Evolutionary conservation across 78 protist genomes (phyloP).

Genomic region (Dictyostelium discoideum): DNA sequence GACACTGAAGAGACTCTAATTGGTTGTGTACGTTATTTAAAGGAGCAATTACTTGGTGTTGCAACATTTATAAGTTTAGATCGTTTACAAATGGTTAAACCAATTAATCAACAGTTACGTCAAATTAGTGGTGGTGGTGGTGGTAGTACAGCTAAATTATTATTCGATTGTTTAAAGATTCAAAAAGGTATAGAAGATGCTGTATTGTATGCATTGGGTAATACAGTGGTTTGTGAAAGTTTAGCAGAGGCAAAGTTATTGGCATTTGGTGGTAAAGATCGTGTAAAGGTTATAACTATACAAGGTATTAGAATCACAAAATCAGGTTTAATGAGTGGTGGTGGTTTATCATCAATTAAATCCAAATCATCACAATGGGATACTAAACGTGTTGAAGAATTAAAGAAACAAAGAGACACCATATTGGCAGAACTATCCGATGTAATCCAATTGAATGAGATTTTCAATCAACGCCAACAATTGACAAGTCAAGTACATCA

Average conservation of each 20-base stretch:
- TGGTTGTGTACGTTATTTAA: conserved; percentile 92
- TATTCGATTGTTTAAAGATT: conserved; percentile 82
- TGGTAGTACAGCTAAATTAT: conserved; percentile 25
- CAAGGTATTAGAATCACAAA: conserved; percentile 95
- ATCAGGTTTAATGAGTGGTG: conserved; percentile 95
- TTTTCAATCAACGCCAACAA: conserved; percentile 11
- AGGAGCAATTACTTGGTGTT: conserved; percentile 86
- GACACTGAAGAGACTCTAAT: conserved; percentile 89
- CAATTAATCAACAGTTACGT: conserved; percentile 80
- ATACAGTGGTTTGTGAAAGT: conserved; percentile 93
- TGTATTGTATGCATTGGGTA: conserved; percentile 92
- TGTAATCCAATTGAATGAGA: not conserved
- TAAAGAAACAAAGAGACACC: conserved; percentile 60
- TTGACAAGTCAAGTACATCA: not conserved
- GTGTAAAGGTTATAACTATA: conserved; percentile 87
- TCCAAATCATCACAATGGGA: conserved; percentile 66
- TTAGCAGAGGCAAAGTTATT: conserved; percentile 88
- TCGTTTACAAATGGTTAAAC: conserved; percentile 59
- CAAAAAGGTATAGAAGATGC: conserved; percentile 81
- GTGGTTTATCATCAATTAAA: conserved; percentile 76
- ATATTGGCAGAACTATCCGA: conserved; percentile 10
- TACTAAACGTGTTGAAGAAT: conserved; percentile 37
- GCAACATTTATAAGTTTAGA: conserved; percentile 95
- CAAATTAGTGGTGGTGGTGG: not conserved
- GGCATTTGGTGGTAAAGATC: conserved; percentile 48